Base-by-base conservation (phyloP, 225 moss, liverwort and hornwort genomes). In the Physcomitrellopsis africana region DNA sequence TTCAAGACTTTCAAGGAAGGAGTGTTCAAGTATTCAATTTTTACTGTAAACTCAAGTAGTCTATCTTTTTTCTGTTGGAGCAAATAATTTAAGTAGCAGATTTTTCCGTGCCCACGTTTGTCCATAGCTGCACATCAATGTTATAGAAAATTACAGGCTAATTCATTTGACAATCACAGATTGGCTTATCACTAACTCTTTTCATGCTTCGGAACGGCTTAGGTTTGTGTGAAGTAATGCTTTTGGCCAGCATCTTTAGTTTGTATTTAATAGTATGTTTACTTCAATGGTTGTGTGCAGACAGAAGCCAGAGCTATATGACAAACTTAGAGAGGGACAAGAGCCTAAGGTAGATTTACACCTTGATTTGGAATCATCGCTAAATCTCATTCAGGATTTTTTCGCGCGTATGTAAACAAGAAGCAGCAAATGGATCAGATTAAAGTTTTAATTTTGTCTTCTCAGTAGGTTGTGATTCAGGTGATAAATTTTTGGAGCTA, bases 251-350 rank as follows among this genome's bases (percentile, higher is more conserved):
- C 10, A 22, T 5, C 16, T 24, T 52, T 11, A 20, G 18, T 51
- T 11, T 13, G 11, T 19, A 48, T 20, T 64, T 41, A 71, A 61
- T 67, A 67, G 65, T 32, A 29, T 55, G 22, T 53, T 58, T 46
- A 37, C 60, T 37, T 37, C 48, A 47, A 63, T 70, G 69, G 13
- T 58, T 83, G 67, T 70, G 17, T 59, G 57, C 90, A 94, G 94
- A 67, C 89, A 91, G 79, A 89, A 92, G 69, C 65, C 92, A 43
- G 89, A 88, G 11, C 73, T 91, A 73, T 95, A 90, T 72, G 81
- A 86, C 49, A 87, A 86, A 47, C 89, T 95, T 43, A 84, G 83
- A 65, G 81, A 41, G 17, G 89, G 91, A 70, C 94, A 95, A 85
- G 77, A 86, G 60, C 94, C 94, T 1, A 95, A 95, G 92, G 94